Evolutionary conservation across 108 stramenopile species (phyloP).

Genomic region (Cyclotella kingstonii): DNA sequence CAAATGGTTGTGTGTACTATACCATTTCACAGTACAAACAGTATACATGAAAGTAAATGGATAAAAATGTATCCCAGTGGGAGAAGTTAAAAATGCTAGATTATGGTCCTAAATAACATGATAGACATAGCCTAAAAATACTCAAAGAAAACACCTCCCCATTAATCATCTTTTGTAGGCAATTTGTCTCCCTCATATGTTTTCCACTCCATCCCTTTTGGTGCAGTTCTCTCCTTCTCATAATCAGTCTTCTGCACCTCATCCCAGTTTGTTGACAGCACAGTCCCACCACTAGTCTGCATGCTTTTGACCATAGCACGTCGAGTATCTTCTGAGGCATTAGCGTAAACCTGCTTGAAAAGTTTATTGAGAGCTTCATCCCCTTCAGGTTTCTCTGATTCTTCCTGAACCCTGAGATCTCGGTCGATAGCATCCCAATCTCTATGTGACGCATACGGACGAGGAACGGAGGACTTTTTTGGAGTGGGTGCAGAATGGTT

Average conservation of each 20-base stretch:
- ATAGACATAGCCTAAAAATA: no score
- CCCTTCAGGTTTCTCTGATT: constrained; percentile 93
- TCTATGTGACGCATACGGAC: constrained; percentile 77
- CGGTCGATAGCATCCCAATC: constrained; percentile 91
- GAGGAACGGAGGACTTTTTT: constrained; percentile 24
- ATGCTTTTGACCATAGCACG: constrained; percentile 97
- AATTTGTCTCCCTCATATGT: constrained; percentile 75
- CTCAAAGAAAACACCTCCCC: no score
- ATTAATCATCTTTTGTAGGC: constrained; percentile 54
- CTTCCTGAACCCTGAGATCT: constrained; percentile 77
- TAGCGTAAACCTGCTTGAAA: constrained; percentile 93
- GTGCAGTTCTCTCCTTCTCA: constrained; percentile 94
- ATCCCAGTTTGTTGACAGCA: constrained; percentile 96
- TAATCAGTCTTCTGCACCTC: constrained; percentile 97
- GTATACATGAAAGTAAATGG: no score
- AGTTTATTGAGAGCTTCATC: constrained; percentile 96
- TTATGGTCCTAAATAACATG: no score
- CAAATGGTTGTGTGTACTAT: no score
- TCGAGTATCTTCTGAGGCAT: constrained; percentile 87
- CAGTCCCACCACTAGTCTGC: constrained; percentile 96
- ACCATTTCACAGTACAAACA: no score
- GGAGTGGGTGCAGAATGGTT: constrained; percentile 3
- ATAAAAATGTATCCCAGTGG: no score
- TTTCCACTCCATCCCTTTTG: constrained; percentile 95
- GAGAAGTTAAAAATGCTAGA: no score